Conservation (phyloP, 2,329 filamentous ascomycete species). For the Cordyceps tenuipes region DNA sequence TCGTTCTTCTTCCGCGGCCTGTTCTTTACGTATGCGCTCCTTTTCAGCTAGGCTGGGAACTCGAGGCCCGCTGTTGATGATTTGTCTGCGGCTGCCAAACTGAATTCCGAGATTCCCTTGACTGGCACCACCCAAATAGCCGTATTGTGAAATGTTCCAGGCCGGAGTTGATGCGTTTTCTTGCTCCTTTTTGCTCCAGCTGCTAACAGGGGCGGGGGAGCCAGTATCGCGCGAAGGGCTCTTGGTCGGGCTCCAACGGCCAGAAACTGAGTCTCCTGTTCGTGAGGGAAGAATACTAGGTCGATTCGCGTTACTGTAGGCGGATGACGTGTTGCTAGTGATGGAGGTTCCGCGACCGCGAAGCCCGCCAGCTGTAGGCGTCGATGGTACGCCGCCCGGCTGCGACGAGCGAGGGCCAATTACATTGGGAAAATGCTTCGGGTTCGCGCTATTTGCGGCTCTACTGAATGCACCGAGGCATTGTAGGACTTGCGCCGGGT, state of each 20-base stretch:
- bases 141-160: slow-evolving; percentile 98
- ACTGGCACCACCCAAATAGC: slow-evolving; percentile 95
- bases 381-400: slow-evolving; percentile 43
- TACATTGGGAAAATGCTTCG: slow-evolving; percentile 61
- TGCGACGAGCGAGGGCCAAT: slow-evolving; percentile 64
- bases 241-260: slow-evolving; percentile 55
- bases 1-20: slow-evolving; percentile 51
- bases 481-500: slow-evolving; percentile 91
- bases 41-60: slow-evolving; percentile 82
- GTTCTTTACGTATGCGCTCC: slow-evolving; percentile 55
- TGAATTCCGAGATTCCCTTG: slow-evolving; percentile 91
- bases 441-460: slow-evolving; percentile 66
- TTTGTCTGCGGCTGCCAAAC: slow-evolving; percentile 86
- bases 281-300: slow-evolving; percentile 37
- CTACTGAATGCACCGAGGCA: slow-evolving; percentile 89
- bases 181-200: slow-evolving; percentile 82
- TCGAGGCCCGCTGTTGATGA: slow-evolving; percentile 70
- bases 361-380: slow-evolving; percentile 32
- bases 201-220: slow-evolving; percentile 58
- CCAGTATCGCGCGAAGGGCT: slow-evolving; percentile 47
- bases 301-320: slow-evolving; percentile 30
- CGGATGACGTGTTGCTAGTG: slow-evolving; percentile 50
- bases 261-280: slow-evolving; percentile 46
- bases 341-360: slow-evolving; percentile 43
- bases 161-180: slow-evolving; percentile 76